Evolutionary conservation across 2,329 filamentous ascomycete species (phyloP), one percentile per base, ranked within the genome.

Genomic region (Paecilomyces variotii): DNA sequence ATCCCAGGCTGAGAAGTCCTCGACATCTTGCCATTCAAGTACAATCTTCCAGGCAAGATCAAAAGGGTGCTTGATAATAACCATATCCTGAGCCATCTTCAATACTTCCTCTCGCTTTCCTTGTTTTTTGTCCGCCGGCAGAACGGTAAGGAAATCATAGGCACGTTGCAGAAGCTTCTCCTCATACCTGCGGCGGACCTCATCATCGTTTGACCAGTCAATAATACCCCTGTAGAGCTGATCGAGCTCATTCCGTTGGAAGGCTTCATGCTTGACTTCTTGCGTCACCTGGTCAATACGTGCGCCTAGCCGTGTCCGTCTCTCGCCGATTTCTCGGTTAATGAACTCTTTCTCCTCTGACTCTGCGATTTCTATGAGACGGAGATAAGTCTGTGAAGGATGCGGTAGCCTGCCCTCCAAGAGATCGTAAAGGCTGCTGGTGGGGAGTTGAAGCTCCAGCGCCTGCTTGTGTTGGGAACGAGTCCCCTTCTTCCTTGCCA

Each of bases 31-130:
- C 89, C 93, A 97, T 69, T 97, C 90, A 59, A 99, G 80, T 30
- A 89, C 83, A 61, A 97, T 87, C 66, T 91, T 88, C 95, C 95
- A 99, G 0, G 94, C 94, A 14, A 95, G 80, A 62, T 87, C 85
- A 74, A 88, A 96, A 0, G 91, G 90, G 66, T 97, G 91, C 66
- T 93, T 92, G 71, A 99, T 94, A 60, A 96, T 89, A 61, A 99
- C 93, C 89, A 99, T 96, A 61, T 93, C 94, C 62, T 87, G 85
- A 0, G 93, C 91, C 56, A 94, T 78, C 60, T 88, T 87, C 67
- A 88, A 76, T 0, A 96, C 87, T 62, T 88, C 86, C 35, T 85
- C 78, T 27, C 89, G 83, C 72, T 95, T 91, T 19, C 79, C 74
- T 0, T 76, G 70, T 74, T 97, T 97, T 59, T 86, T 78, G 2